Evolutionary conservation across 106 monocot genomes (phyloP), one percentile per base, ranked within the genome.

Genomic region (Gastrodia elata): DNA sequence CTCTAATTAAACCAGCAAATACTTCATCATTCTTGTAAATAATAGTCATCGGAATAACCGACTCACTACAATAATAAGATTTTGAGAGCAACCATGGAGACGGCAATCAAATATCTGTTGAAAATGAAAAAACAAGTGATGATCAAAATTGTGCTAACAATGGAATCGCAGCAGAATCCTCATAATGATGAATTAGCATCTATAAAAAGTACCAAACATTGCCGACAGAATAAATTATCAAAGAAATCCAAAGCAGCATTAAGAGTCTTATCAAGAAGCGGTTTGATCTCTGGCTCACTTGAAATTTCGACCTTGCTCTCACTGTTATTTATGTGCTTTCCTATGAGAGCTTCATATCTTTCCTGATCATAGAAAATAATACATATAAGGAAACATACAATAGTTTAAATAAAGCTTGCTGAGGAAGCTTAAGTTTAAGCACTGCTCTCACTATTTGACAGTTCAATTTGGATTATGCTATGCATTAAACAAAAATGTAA

Each of bases 181-280:
- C 20, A 18, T 61, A 67, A 37, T 36, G 27, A 61, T 28, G 57
- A 30, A 70, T 33, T 8, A 26, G 27, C 16, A 68, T 69, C 15
- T 49, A 38, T 28, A 39, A 27, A 40, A 33, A 73, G 10, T 93
- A 99, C 93, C 88, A 93, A 82, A 49, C 98, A 99, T 41, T 93
- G 84, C 24, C 98, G 93, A 75, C 98, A 99, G 71, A 99, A 99
- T 72, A 99, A 83, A 82, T 84, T 91, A 82, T 99, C 93, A 78
- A 93, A 99, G 68, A 93, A 99, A 81, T 99, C 98, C 68, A 99
- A 87, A 79, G 88, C 84, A 33, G 76, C 82, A 85, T 72, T 75
- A 7, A 99, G 85, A 64, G 86, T 88, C 80, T 84, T 88, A 65
- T 99, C 78, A 58, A 86, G 80, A 74, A 86, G 84, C 27, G 52